Evolutionary conservation across 192 early-diverging fungal genomes (phyloP).

Genomic region (Umbelopsis ramanniana): DNA sequence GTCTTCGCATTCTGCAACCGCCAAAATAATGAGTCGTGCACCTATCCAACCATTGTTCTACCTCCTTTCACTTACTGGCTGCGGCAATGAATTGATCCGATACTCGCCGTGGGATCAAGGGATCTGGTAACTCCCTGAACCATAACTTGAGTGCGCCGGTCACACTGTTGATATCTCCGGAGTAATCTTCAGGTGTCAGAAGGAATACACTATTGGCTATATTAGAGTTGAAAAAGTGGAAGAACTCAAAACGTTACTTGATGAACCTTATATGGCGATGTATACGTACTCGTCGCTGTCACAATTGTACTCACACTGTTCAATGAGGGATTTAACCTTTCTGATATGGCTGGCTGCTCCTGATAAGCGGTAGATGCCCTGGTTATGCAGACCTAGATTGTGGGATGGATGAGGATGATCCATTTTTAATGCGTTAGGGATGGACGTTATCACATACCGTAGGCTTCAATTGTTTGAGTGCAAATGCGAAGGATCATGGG

Average conservation of each 20-base stretch:
- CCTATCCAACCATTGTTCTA: not conserved
- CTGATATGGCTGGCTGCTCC: constrained; percentile 74
- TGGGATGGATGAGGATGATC: not conserved
- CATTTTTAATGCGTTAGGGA: not conserved
- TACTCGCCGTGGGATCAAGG: constrained; percentile 71
- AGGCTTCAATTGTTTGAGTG: constrained; percentile 76
- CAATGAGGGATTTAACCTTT: constrained; percentile 67
- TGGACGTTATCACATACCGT: constrained; percentile 27
- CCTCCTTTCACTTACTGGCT: constrained; percentile 54
- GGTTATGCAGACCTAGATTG: constrained; percentile 62
- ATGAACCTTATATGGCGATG: too few relatives aligned
- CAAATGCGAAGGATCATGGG: constrained; percentile 80
- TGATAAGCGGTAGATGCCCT: constrained; percentile 87
- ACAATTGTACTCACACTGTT: constrained; percentile 53
- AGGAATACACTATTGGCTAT: not conserved
- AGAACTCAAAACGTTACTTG: not conserved
- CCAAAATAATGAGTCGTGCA: not conserved
- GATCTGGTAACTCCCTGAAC: constrained; percentile 94
- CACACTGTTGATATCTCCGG: constrained; percentile 81
- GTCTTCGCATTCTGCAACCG: constrained; percentile 66
- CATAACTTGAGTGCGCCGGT: constrained; percentile 90
- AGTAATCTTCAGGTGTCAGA: constrained; percentile 50
- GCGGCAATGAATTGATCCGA: constrained; percentile 75
- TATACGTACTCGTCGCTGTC: too few relatives aligned
- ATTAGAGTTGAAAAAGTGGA: not conserved